These are phyloP conservation scores for Whalleya microplaca DNA, from an alignment of 2,329 filamentous ascomycete genomes.

Conservation along the genomic window DNA sequence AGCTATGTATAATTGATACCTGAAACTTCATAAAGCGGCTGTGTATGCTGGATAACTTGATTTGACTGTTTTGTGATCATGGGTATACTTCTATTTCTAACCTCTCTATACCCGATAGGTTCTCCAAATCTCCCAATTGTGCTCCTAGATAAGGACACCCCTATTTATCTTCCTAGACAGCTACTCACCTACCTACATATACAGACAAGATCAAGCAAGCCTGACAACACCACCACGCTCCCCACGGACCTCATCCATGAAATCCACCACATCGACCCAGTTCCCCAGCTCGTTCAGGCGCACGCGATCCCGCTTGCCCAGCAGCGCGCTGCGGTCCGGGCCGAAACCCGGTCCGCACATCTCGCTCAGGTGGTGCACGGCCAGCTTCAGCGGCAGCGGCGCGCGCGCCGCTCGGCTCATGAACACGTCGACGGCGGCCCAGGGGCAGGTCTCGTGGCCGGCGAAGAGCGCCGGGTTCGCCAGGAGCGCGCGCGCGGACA, in stretches of 20 bases:
- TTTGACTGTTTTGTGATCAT: no score
- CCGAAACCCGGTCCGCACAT: conserved; percentile 66
- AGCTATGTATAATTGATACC: no score
- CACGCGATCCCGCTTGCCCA: conserved; percentile 60
- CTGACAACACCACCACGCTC: conserved; percentile 6
- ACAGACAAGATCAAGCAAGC: conserved; percentile 8
- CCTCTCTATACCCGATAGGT: no score
- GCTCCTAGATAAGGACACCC: no score
- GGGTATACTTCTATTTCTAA: no score
- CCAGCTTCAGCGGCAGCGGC: conserved; percentile 66
- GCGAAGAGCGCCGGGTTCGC: conserved; percentile 70
- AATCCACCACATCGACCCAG: conserved; percentile 64
- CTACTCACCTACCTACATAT: no score
- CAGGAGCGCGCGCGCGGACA: conserved; percentile 71
- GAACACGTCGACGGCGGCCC: conserved; percentile 66
- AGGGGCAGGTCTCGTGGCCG: conserved; percentile 59
- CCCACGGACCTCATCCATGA: conserved; percentile 51
- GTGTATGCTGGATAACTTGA: no score
- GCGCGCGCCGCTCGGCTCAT: conserved; percentile 59
- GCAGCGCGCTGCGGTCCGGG: conserved; percentile 53
- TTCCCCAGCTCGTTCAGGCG: conserved; percentile 53
- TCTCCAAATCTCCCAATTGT: no score
- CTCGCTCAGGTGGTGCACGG: conserved; percentile 68
- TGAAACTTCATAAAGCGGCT: no score
- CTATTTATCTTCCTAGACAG: no score